phyloP scores from a whole-genome alignment of 805 yeast species.

The Candida methanosorbosa region DNA sequence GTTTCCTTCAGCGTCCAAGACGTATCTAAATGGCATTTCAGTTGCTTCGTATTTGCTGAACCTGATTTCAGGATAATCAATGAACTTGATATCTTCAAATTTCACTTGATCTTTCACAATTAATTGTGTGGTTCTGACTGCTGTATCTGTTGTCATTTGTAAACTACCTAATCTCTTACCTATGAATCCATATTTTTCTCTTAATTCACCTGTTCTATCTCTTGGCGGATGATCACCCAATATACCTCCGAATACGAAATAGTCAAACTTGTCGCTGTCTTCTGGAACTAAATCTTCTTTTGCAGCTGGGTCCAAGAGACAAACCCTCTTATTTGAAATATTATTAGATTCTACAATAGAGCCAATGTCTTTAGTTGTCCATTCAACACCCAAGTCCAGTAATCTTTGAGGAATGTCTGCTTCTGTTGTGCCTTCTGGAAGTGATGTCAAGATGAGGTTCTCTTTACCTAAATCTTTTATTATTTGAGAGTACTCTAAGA shows the following conservation, averaged over 20 bases:
- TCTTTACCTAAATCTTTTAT: constrained; percentile 74
- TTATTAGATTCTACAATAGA: constrained; percentile 38
- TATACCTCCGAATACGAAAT: constrained; percentile 94
- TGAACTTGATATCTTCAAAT: constrained; percentile 71
- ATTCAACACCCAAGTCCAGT: constrained; percentile 55
- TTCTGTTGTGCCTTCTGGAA: constrained; percentile 55
- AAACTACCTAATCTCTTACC: constrained; percentile 82
- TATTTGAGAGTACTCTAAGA: constrained; percentile 76
- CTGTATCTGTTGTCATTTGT: constrained; percentile 98
- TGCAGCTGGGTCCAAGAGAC: constrained; percentile 88
- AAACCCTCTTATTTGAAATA: constrained; percentile 43
- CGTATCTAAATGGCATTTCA: constrained; percentile 96
- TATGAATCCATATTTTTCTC: constrained; percentile 70
- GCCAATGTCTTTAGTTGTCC: constrained; percentile 72
- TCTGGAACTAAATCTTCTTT: constrained; percentile 59
- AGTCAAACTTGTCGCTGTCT: constrained; percentile 63
- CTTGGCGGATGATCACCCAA: constrained; percentile 90
- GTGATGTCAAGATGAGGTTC: constrained; percentile 68
- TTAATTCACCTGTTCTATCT: constrained; percentile 87
- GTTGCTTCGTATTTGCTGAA: constrained; percentile 86
- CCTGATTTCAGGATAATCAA: constrained; percentile 91
- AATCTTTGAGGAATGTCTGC: constrained; percentile 57
- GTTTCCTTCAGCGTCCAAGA: constrained; percentile 48
- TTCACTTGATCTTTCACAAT: constrained; percentile 49
- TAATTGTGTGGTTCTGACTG: constrained; percentile 81